Evolutionary conservation across 306 rosid species (phyloP).

Genomic region (Vicia villosa): DNA sequence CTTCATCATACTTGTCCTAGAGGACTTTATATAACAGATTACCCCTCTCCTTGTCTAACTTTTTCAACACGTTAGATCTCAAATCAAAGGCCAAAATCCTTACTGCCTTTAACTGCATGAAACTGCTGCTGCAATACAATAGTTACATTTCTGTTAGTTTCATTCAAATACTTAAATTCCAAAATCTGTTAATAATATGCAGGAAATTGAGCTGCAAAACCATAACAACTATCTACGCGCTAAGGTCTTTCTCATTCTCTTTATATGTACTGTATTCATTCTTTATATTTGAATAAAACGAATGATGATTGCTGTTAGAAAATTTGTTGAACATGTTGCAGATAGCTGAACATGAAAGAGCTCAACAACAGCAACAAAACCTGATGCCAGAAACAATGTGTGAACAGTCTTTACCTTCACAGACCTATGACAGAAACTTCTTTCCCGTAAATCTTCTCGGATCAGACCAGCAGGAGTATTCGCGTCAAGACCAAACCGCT

Average conservation of each 20-base stretch:
- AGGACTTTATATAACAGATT: too few relatives aligned
- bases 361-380: slow-evolving; percentile 54
- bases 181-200: slow-evolving; percentile 32
- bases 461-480: slow-evolving; percentile 54
- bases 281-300: neutral
- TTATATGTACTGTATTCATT: neutral
- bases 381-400: slow-evolving; percentile 58
- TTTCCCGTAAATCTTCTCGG: slow-evolving; percentile 59
- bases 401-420: slow-evolving; percentile 51
- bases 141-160: neutral
- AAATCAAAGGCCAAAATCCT: too few relatives aligned
- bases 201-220: slow-evolving; percentile 90
- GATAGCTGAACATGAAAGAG: slow-evolving; percentile 86
- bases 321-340: slow-evolving; percentile 27
- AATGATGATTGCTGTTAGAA: neutral
- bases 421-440: slow-evolving; percentile 59
- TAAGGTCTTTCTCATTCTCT: slow-evolving; percentile 56
- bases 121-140: neutral
- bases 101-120: too few relatives aligned
- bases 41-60: too few relatives aligned
- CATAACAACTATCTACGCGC: slow-evolving; percentile 83
- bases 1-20: too few relatives aligned
- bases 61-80: too few relatives aligned
- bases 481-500: slow-evolving; percentile 70
- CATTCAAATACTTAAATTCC: neutral